Evolutionary conservation across 1,284 basidiomycete species (phyloP).

Genomic region (Microbotryum lychnidis-dioicae): DNA sequence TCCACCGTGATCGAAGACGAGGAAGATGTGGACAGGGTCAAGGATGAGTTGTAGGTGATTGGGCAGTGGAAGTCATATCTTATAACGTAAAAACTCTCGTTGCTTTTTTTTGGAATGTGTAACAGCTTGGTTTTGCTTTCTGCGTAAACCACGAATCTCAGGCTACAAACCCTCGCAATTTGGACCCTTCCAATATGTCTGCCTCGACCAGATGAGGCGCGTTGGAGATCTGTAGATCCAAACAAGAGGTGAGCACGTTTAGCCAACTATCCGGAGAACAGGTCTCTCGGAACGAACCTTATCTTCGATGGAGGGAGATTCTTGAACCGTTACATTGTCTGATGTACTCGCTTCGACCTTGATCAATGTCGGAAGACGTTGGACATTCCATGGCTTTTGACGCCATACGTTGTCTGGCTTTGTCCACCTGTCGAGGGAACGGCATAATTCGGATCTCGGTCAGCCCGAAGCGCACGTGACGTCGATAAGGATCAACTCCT

Average conservation of each 20-base stretch:
- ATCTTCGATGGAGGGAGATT: background rate
- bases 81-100: background rate
- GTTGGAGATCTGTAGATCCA: background rate
- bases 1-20: background rate
- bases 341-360: background rate
- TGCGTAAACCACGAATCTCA: background rate
- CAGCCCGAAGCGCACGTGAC: background rate
- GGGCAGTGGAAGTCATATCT: background rate
- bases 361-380: conserved; percentile 1
- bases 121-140: background rate
- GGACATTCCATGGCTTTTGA: conserved; percentile 1
- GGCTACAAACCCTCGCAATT: background rate
- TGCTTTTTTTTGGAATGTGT: background rate
- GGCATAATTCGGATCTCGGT: background rate
- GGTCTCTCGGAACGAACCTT: background rate
- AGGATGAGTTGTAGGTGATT: background rate
- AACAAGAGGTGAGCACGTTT: background rate
- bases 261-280: background rate
- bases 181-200: conserved; percentile 2
- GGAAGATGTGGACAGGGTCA: background rate
- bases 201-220: conserved; percentile 1
- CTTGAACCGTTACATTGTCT: background rate
- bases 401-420: conserved; percentile 7
- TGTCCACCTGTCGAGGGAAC: background rate
- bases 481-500: background rate